Conservation (phyloP, 208 protist species). For the Spongospora subterranea region DNA sequence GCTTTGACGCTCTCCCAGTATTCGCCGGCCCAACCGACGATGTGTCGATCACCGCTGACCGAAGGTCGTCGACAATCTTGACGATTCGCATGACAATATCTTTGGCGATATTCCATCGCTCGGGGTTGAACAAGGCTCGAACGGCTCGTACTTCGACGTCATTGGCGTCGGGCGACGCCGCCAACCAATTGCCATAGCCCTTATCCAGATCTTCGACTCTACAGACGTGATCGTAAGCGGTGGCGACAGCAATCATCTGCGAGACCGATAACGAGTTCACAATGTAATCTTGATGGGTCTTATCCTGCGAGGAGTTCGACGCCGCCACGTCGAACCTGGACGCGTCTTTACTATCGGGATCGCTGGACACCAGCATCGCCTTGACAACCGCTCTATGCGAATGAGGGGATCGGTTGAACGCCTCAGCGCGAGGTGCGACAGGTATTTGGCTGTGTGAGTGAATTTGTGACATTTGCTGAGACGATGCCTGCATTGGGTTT, state of each 20-base stretch:
- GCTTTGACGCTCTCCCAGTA: neutral
- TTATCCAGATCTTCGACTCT: slow-evolving; percentile 3
- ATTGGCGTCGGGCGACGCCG: neutral
- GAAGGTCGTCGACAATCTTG: slow-evolving; percentile 51
- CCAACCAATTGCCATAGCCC: slow-evolving; percentile 44
- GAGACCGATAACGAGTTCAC: slow-evolving; percentile 49
- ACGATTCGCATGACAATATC: slow-evolving; percentile 49
- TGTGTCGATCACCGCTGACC: neutral
- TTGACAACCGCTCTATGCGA: neutral
- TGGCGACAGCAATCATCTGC: slow-evolving; percentile 42
- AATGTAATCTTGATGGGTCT: slow-evolving; percentile 26
- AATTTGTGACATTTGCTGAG: neutral
- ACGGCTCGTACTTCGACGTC: slow-evolving; percentile 24
- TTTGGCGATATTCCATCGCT: slow-evolving; percentile 45
- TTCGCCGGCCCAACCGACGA: neutral
- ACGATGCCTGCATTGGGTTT: neutral
- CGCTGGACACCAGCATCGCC: neutral
- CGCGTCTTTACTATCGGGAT: neutral
- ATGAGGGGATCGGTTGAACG: neutral
- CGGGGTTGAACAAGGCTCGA: slow-evolving; percentile 32
- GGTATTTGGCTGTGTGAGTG: neutral
- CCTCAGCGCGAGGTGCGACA: neutral
- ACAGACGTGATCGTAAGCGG: slow-evolving; percentile 30
- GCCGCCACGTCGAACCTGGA: neutral
- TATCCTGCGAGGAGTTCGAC: neutral